Evolutionary conservation across 495 filamentous ascomycete species (phyloP), one percentile per base, ranked within the genome.

Genomic region (Haplographium delicatum): DNA sequence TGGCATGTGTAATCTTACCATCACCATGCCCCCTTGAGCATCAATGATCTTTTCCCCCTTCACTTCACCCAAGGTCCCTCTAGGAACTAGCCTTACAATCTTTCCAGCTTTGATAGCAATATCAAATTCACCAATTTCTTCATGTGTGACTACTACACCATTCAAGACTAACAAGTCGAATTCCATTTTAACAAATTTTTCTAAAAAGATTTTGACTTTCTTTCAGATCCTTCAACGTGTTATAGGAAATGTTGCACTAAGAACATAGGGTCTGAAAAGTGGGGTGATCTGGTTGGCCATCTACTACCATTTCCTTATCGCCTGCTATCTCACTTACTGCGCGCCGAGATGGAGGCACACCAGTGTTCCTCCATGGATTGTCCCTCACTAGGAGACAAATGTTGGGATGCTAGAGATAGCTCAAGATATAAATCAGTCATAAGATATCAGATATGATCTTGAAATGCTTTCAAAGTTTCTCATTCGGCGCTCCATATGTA

Each of bases 91-190:
- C 24, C 73, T 66, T 9, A 57, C 64, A 51, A 80, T 73, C 61
- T 75, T 80, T 28, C 73, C 76, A 63, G 70, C 63, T 42, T 67
- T 71, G 55, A 80, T 65, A 44, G 67, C 76, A 51, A 81, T 72
- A 58, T 81, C 75, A 44, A 60, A 66, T 23, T 71, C 64, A 3
- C 64, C 61, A 11, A 70, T 58, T 44, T 77, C 70, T 1, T 64
- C 59, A 6, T 71, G 70, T 2, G 76, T 78, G n/a, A 72, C 72
- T 1, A 73, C 68, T 2, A 72, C 40, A 25, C 72, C 73, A 46
- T 77, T 74, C 31, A 70, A 46, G 47, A 77, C 65, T 19, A 74
- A 47, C 13, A 73, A 62, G 43, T 75, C 72, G 52, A 63, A 74
- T 42, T 60, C 57, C 15, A 51, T 16, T 19, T 47, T 37, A 11